Conservation (phyloP, 768 basidiomycete genomes). For the Pleurotus cornucopiae region DNA sequence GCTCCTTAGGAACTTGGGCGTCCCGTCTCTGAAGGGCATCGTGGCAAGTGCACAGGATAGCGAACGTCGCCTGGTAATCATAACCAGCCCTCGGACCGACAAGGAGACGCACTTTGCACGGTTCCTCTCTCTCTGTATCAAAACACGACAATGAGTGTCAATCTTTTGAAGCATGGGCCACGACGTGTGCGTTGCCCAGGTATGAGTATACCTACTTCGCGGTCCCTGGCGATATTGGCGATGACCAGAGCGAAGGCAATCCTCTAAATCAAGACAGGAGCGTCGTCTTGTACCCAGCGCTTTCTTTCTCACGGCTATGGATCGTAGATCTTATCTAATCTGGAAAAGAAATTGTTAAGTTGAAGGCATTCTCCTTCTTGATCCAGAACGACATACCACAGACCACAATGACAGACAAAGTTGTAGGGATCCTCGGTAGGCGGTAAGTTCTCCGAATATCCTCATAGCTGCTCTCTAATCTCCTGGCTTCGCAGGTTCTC, state of each 20-base stretch:
- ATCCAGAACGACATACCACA: too few species aligned
- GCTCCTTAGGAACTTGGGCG: not conserved
- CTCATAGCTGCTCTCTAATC: not conserved
- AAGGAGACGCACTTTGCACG: not conserved
- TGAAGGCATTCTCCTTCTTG: too few species aligned
- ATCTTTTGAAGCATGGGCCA: not conserved
- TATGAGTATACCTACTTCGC: not conserved
- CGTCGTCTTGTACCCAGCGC: too few species aligned
- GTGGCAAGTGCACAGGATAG: not conserved
- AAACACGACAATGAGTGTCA: not conserved
- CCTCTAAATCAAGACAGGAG: not conserved
- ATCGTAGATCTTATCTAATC: too few species aligned
- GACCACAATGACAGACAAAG: slow-evolving; percentile 35
- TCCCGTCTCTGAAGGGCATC: not conserved
- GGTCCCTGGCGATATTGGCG: not conserved
- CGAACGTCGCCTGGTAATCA: not conserved
- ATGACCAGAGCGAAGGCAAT: not conserved
- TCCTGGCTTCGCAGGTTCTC: not conserved
- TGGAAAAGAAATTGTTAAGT: too few species aligned
- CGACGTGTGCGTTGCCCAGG: not conserved
- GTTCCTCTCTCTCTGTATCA: not conserved
- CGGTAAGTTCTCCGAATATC: slow-evolving; percentile 23
- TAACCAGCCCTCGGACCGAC: not conserved
- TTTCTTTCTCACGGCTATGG: too few species aligned
- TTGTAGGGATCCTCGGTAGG: slow-evolving; percentile 51